A percentile compares a stretch with the other conserved stretches of the same genome.
These are phyloP conservation scores for Angomonas deanei DNA, from an alignment of 208 protist species.

Conservation along the genomic window DNA sequence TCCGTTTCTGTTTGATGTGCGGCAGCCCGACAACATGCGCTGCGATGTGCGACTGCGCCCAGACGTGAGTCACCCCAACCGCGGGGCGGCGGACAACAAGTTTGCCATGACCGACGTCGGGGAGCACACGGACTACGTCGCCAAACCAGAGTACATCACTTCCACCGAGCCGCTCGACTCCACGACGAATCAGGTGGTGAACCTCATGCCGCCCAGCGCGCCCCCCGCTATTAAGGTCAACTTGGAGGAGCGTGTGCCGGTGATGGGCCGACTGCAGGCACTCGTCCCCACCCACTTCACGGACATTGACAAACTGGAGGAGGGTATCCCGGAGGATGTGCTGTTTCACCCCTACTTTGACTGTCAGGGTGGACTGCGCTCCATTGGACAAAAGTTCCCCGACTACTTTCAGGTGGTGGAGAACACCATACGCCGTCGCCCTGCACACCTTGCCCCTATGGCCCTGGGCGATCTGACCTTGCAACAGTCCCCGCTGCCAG, in stretches of 20 bases:
- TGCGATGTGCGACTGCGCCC: conserved; percentile 58
- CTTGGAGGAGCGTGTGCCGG: conserved; percentile 77
- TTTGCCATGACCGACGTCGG: conserved; percentile 83
- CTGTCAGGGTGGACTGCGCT: conserved; percentile 77
- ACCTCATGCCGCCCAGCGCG: conserved; percentile 34
- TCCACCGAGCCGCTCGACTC: conserved; percentile 62
- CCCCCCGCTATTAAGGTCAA: conserved; percentile 73
- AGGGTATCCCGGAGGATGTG: conserved; percentile 68
- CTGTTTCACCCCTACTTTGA: conserved; percentile 90
- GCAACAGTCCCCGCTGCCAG: conserved; percentile 56
- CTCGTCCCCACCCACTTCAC: conserved; percentile 64
- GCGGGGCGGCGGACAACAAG: conserved; percentile 74
- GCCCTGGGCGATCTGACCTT: conserved; percentile 67
- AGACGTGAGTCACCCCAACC: conserved; percentile 67
- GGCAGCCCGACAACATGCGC: conserved; percentile 19
- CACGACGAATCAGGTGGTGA: conserved; percentile 28
- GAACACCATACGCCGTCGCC: conserved; percentile 58
- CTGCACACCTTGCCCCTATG: conserved; percentile 63
- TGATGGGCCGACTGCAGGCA: conserved; percentile 66
- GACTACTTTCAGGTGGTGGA: conserved; percentile 82
- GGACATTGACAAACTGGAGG: conserved; percentile 65
- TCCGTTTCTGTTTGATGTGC: conserved; percentile 77
- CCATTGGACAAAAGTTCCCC: conserved; percentile 79
- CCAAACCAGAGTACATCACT: conserved; percentile 63
- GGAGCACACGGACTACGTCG: conserved; percentile 60